A percentile compares a stretch with the other conserved stretches of the same genome.
These are phyloP conservation scores for Russula virescens DNA, from an alignment of 768 basidiomycete species.

Conservation along the genomic window DNA sequence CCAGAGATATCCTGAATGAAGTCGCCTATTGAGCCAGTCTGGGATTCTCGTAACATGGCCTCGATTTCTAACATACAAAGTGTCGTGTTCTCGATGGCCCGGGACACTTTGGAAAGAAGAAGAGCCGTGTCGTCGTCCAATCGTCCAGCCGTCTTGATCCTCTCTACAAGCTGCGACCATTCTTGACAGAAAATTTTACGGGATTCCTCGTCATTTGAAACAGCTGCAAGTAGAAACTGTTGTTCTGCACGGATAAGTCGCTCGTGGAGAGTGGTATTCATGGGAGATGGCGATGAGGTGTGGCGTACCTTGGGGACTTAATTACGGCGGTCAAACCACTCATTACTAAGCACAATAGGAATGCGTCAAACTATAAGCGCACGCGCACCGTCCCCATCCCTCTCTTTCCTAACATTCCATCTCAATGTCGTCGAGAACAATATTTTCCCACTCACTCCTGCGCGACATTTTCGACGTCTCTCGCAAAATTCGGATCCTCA, in stretches of 20 bases:
- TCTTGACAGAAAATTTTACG: neutral
- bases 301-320: too few relatives aligned
- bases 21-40: neutral
- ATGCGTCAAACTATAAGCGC: too few relatives aligned
- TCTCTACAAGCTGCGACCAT: neutral
- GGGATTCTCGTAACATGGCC: neutral
- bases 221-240: conserved; percentile 1
- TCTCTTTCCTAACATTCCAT: neutral
- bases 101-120: neutral
- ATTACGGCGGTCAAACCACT: too few relatives aligned
- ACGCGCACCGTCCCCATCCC: too few relatives aligned
- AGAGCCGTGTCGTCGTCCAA: neutral
- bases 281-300: neutral
- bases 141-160: neutral
- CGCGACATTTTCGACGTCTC: neutral
- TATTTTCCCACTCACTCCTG: accelerated
- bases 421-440: neutral
- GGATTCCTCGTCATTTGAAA: neutral
- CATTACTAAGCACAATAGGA: too few relatives aligned
- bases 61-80: neutral
- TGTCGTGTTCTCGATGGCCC: neutral
- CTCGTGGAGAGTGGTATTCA: conserved; percentile 1
- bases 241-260: neutral
- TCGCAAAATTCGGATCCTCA: neutral
- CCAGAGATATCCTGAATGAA: neutral